Evolutionary conservation across 495 filamentous ascomycete genomes (phyloP), one percentile per base, ranked within the genome.

Genomic region (Penicillium herquei): DNA sequence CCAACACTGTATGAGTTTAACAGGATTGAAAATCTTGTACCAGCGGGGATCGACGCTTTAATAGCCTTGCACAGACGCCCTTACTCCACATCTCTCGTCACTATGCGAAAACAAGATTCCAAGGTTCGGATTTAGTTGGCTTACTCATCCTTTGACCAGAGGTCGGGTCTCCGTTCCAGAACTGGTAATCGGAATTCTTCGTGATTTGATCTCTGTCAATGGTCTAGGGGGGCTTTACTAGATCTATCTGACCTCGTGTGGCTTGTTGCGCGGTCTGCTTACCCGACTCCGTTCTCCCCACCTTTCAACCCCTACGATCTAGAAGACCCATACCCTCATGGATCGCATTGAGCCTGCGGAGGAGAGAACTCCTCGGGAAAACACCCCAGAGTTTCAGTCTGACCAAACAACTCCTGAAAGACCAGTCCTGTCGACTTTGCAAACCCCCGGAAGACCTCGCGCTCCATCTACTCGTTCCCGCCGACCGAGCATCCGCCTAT

Each of bases 271-370:
- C 14, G 16, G 21, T 40, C 12, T 11, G 9, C 18, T 21, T 11
- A 40, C 34, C 26, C 31, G 5, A 10, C 17, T 37, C n/a, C 51
- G 11, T 18, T 11, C 53, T n/a, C 26, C 40, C 49, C 50, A 37
- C 30, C 39, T 41, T 26, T 2, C 12, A 30, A n/a, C 32, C 51
- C 51, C 41, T 16, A 12, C 7, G 44, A 47, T 47, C 40, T 16
- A 8, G 40, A n/a, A 43, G 40, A 37, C 34, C 34, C 34, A 37
- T 10, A 13, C 12, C 34, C 12, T 11, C 34, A 78, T 78, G 75
- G 73, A 78, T 75, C 73, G 57, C 58, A 78, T 76, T 58, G 74
- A 76, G 66, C 64, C 67, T 21, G 63, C 57, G 35, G 68, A 61
- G 47, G 67, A 64, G 50, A 59, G 55, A 12, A 49, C 52, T 33